phyloP scores from a whole-genome alignment of 2,329 filamentous ascomycete species.

The Metarhizium robertsii region DNA sequence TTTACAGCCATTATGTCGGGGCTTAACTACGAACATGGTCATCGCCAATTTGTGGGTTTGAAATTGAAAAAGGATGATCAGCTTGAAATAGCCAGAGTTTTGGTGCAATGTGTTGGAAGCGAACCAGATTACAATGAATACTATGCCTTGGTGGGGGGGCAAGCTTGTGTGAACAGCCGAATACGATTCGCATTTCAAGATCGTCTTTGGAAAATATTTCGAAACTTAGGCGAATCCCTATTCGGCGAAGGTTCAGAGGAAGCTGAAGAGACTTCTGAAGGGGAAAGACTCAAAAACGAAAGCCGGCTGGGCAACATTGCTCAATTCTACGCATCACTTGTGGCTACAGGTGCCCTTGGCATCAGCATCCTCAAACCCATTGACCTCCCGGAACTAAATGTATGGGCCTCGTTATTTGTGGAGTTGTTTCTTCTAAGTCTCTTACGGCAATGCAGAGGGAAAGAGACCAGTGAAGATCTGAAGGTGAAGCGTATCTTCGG shows the following conservation, averaged over 20 bases:
- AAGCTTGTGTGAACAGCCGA: slow-evolving; percentile 65
- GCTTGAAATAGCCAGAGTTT: slow-evolving; percentile 75
- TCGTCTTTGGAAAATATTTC: slow-evolving; percentile 77
- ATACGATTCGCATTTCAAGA: slow-evolving; percentile 82
- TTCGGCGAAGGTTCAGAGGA: slow-evolving; percentile 56
- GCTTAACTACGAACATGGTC: slow-evolving; percentile 74
- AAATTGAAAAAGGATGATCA: slow-evolving; percentile 79
- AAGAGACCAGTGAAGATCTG: slow-evolving; percentile 41
- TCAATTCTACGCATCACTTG: slow-evolving; percentile 43
- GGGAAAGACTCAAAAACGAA: slow-evolving; percentile 36
- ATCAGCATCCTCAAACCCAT: slow-evolving; percentile 55
- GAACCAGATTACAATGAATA: slow-evolving; percentile 87
- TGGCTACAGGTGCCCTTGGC: slow-evolving; percentile 34
- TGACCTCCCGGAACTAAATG: slow-evolving; percentile 68
- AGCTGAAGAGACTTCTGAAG: slow-evolving; percentile 42
- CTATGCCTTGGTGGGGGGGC: slow-evolving; percentile 76
- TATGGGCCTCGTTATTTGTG: slow-evolving; percentile 67
- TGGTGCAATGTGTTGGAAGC: slow-evolving; percentile 77
- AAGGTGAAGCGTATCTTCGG: slow-evolving; percentile 58
- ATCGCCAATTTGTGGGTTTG: slow-evolving; percentile 69
- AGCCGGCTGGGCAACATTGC: slow-evolving; percentile 43
- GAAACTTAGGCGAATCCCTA: slow-evolving; percentile 71
- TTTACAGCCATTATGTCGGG: slow-evolving; percentile 87
- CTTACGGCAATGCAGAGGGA: slow-evolving; percentile 51
- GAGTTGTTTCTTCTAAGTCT: slow-evolving; percentile 72